phyloP scores from a whole-genome alignment of 352 stramenopile genomes.

The Phytopythium oedochilum region DNA sequence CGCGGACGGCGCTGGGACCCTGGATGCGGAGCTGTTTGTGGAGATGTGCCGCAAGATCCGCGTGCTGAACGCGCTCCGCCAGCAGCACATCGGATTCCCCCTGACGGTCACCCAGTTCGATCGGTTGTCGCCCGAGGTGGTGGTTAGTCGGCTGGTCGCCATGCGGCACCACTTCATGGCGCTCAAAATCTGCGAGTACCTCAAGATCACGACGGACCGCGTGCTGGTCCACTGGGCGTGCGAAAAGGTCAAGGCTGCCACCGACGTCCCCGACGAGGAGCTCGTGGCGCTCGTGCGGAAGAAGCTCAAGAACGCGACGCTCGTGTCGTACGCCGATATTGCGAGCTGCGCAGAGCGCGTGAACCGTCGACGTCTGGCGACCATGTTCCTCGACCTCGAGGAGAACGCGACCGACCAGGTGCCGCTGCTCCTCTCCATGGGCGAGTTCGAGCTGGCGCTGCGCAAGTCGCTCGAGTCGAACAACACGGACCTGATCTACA shows the following conservation, averaged over 20 bases:
- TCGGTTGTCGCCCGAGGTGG: conserved; percentile 75
- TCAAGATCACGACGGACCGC: conserved; percentile 83
- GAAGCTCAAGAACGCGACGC: conserved; percentile 75
- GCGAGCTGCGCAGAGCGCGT: conserved; percentile 75
- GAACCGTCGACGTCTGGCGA: conserved; percentile 81
- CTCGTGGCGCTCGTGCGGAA: conserved; percentile 80
- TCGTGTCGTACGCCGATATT: conserved; percentile 82
- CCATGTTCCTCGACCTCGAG: conserved; percentile 88
- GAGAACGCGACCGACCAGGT: conserved; percentile 87
- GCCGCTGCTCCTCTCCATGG: conserved; percentile 87
- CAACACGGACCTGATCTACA: conserved; percentile 88
- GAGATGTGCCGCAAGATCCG: conserved; percentile 87
- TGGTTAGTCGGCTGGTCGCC: conserved; percentile 79
- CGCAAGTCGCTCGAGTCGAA: conserved; percentile 87
- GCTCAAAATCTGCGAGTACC: conserved; percentile 89
- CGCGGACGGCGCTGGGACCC: conserved; percentile 12
- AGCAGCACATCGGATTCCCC: conserved; percentile 75
- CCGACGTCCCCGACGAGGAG: conserved; percentile 68
- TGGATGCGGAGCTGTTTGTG: conserved; percentile 84
- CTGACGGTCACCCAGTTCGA: conserved; percentile 82
- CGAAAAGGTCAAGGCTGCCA: conserved; percentile 78
- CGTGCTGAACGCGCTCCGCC: conserved; percentile 87
- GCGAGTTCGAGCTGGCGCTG: conserved; percentile 87
- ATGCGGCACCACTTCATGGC: conserved; percentile 87
- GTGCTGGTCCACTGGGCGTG: conserved; percentile 91